These are phyloP conservation scores for Emmonsiellopsis sp. DNA, from an alignment of 2,329 filamentous ascomycete species.

Conservation along the genomic window DNA sequence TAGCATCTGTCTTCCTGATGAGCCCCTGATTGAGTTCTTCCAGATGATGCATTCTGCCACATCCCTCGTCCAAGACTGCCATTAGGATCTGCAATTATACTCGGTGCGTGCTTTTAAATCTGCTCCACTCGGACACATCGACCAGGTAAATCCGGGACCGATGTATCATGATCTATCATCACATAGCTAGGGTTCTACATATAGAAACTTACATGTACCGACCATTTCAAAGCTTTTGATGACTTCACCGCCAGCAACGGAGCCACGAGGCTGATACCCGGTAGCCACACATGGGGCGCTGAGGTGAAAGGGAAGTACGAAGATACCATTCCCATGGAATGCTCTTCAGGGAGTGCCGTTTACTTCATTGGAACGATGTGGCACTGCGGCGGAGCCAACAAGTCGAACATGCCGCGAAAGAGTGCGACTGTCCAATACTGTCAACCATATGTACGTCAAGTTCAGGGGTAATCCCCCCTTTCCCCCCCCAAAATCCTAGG, in stretches of 20 bases:
- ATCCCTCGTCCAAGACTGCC: slow-evolving; percentile 26
- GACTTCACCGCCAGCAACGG: slow-evolving; percentile 25
- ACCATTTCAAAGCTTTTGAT: slow-evolving; percentile 20
- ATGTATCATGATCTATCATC: no score
- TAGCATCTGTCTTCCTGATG: not conserved
- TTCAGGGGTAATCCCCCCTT: not conserved
- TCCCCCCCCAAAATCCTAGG: not conserved
- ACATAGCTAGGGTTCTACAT: no score
- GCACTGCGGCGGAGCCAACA: slow-evolving; percentile 31
- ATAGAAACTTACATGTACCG: not conserved
- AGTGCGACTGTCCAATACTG: slow-evolving; percentile 34
- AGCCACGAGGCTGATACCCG: slow-evolving; percentile 27
- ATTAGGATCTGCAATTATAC: slow-evolving; percentile 23
- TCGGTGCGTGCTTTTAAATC: slow-evolving; percentile 15
- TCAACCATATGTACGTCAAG: slow-evolving; percentile 23
- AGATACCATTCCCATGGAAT: slow-evolving; percentile 25
- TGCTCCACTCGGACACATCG: not conserved
- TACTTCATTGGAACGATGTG: slow-evolving; percentile 28
- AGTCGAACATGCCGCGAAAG: slow-evolving; percentile 18
- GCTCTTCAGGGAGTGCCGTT: slow-evolving; percentile 27
- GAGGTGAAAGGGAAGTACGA: slow-evolving; percentile 15
- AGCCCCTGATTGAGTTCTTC: not conserved
- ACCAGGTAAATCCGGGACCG: not conserved
- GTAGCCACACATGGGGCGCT: slow-evolving; percentile 26
- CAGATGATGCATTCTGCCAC: slow-evolving; percentile 21